Evolutionary conservation across 805 yeast species (phyloP), one percentile per base, ranked within the genome.

Genomic region (Scheffersomyces ergatensis): DNA sequence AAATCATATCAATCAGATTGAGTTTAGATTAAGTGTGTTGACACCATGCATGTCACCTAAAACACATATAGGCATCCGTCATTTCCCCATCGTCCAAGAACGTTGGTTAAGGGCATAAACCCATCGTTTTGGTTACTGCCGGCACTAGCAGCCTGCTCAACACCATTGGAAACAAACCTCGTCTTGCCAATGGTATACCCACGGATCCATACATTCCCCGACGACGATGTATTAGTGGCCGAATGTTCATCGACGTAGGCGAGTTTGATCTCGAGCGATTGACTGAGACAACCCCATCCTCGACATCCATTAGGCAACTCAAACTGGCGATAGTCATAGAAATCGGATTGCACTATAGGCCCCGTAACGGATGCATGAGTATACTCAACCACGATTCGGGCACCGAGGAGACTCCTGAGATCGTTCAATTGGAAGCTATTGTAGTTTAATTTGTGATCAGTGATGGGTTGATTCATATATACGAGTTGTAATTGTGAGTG

Each of bases 21-120:
- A n/a, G n/a, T n/a, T n/a, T n/a, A n/a, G n/a, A 29, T 36, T 8
- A 9, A 24, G 26, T 12, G 32, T n/a, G n/a, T n/a, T n/a, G n/a
- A 13, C 21, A n/a, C n/a, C n/a, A n/a, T n/a, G n/a, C n/a, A n/a
- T n/a, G n/a, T n/a, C n/a, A n/a, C n/a, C 40, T 27, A 29, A 45
- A 47, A 48, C 38, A 69, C 71, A 55, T 84, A 85, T 43, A 85
- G 71, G 54, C 90, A 83, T 2, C 90, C 90, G 58, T 85, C 92
- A 21, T 59, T 65, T 12, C 89, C 90, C 73, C 83, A 82, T 27
- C 68, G 66, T 0, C 88, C 89, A 26, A 48, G 52, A 0, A 81
- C 63, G 5, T 74, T 75, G 3, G 76, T 65, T 17, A 67, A 44
- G 9, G 65, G 60, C 62, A 70, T 63, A 60, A 73, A 82, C 4